Percentiles rank a stretch among this genome's conserved stretches.
These are phyloP conservation scores for Earliella scabrosa DNA, from an alignment of 1,284 basidiomycete species.

Conservation along the genomic window DNA sequence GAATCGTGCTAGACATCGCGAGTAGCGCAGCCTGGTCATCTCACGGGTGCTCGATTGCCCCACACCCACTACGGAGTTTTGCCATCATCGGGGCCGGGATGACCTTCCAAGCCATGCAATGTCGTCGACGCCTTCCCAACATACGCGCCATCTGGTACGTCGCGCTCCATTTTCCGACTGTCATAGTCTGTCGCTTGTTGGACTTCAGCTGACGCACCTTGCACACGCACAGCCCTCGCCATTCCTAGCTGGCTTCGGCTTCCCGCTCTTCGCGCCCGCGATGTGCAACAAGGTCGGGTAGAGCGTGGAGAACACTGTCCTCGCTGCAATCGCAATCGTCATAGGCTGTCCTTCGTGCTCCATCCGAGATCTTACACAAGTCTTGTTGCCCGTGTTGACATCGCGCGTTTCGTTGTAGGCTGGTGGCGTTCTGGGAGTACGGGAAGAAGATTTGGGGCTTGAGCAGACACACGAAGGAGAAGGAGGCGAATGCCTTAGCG, in stretches of 20 bases:
- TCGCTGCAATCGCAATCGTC: constrained; percentile 55
- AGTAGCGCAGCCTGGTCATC: background rate
- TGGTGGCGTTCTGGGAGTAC: constrained; percentile 55
- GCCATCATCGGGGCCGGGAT: constrained; percentile 37
- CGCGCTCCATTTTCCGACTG: background rate
- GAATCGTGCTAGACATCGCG: constrained; percentile 69
- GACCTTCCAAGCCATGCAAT: constrained; percentile 61
- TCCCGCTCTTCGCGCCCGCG: constrained; percentile 66
- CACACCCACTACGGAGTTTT: background rate
- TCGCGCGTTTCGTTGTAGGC: constrained; percentile 33
- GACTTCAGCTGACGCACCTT: too few relatives aligned
- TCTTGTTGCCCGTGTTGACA: background rate
- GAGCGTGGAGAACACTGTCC: constrained; percentile 63
- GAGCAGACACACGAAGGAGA: constrained; percentile 28
- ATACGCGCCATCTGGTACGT: constrained; percentile 62
- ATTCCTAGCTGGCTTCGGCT: constrained; percentile 61
- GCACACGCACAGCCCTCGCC: constrained; percentile 49
- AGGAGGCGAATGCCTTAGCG: background rate
- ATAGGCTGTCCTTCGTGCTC: constrained; percentile 68
- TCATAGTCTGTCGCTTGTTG: too few relatives aligned
- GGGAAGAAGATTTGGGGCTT: constrained; percentile 48
- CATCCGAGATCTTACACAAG: background rate
- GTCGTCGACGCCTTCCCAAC: constrained; percentile 68
- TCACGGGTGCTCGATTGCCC: background rate
- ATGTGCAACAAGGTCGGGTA: constrained; percentile 67